These are phyloP conservation scores for Trichoderma reesei DNA, from an alignment of 495 filamentous ascomycete species.

Conservation along the genomic window DNA sequence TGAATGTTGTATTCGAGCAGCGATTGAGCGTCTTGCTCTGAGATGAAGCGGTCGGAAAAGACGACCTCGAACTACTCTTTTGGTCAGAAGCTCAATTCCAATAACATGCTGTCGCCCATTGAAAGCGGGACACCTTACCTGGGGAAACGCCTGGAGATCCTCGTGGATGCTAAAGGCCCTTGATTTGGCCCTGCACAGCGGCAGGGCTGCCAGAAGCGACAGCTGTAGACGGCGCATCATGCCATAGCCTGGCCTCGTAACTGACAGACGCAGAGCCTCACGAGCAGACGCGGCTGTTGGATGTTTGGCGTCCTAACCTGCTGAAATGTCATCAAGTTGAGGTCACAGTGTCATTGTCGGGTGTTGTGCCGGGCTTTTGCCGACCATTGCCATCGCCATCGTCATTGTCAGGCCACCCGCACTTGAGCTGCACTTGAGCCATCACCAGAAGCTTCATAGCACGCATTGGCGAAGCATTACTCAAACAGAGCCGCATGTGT, in stretches of 20 bases:
- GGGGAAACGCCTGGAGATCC: slow-evolving; percentile 84
- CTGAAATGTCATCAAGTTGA: background rate
- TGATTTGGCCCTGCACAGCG: slow-evolving; percentile 33
- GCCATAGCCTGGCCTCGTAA: slow-evolving; percentile 17
- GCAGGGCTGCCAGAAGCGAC: slow-evolving; percentile 31
- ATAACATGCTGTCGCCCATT: too few species aligned
- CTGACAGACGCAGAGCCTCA: too few species aligned
- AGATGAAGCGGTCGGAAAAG: slow-evolving; percentile 65
- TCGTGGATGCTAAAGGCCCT: slow-evolving; percentile 60
- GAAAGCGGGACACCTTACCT: slow-evolving; percentile 41
- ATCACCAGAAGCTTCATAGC: background rate
- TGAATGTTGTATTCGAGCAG: slow-evolving; percentile 34
- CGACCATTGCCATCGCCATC: background rate
- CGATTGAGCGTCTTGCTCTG: slow-evolving; percentile 56
- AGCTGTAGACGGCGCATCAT: slow-evolving; percentile 40
- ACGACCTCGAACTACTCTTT: slow-evolving; percentile 62
- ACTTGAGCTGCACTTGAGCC: background rate
- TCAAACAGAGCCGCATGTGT: too few species aligned
- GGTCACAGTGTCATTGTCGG: slow-evolving; percentile 4
- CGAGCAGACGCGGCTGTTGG: background rate
- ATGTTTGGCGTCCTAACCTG: background rate
- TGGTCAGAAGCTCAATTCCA: too few species aligned
- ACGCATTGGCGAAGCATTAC: too few species aligned
- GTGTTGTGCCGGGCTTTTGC: slow-evolving; percentile 1
- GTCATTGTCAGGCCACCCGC: background rate